Percentiles rank a stretch among this genome's conserved stretches.
These are phyloP conservation scores for Deuterostichococcus epilithicus DNA, from an alignment of 139 green algal species.

Conservation along the genomic window DNA sequence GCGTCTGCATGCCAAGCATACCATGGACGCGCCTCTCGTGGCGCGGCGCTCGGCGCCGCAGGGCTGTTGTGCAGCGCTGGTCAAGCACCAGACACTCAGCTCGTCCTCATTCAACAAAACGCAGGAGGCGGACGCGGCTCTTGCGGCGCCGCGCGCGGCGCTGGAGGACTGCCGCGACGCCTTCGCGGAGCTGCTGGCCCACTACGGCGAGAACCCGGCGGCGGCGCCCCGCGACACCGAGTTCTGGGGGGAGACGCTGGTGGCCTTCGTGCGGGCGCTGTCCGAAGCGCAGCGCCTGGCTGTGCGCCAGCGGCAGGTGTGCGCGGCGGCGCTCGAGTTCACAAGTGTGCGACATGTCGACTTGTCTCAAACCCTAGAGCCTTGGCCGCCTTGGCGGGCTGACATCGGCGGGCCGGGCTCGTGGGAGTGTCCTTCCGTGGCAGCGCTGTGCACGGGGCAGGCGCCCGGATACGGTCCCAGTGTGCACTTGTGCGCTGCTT, in stretches of 20 bases:
- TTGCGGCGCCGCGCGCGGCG: slow-evolving; percentile 11
- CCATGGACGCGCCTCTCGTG: neutral
- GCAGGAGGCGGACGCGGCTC: neutral
- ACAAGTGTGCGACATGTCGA: no score
- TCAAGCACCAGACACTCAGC: neutral
- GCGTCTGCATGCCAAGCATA: neutral
- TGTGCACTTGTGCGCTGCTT: no score
- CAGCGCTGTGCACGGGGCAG: no score
- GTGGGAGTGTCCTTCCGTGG: no score
- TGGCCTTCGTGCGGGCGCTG: slow-evolving; percentile 21
- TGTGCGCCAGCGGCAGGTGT: slow-evolving; percentile 16
- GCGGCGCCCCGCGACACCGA: slow-evolving; percentile 29
- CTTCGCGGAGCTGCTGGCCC: slow-evolving; percentile 25
- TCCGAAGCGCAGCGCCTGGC: slow-evolving; percentile 11
- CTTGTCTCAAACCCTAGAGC: no score
- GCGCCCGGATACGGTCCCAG: no score
- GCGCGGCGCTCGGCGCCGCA: neutral
- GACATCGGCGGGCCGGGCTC: no score
- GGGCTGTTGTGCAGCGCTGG: neutral
- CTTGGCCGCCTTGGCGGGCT: no score
- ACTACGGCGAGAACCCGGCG: slow-evolving; percentile 30
- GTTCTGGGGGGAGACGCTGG: slow-evolving; percentile 29
- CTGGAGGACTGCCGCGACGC: slow-evolving; percentile 8
- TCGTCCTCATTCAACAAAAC: neutral
- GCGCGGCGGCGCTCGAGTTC: neutral